Conservation (phyloP, 1,139 yeast genomes). For the Magnusiomyces suaveolens region DNA sequence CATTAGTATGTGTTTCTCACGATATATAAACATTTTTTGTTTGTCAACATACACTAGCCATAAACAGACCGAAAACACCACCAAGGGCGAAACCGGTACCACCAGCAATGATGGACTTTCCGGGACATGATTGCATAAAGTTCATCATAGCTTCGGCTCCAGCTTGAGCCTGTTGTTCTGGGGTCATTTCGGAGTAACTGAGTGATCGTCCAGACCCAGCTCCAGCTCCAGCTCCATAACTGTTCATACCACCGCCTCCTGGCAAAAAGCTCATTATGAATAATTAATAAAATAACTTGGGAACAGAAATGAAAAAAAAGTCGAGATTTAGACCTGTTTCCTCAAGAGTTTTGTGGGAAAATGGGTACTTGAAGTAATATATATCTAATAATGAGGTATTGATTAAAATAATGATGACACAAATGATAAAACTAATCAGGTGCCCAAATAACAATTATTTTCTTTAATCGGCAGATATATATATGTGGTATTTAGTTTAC, state of each 20-base stretch:
- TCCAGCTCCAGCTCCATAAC: constrained; percentile 9
- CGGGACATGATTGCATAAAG: constrained; percentile 90
- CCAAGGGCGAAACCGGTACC: constrained; percentile 92
- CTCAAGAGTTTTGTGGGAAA: no score
- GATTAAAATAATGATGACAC: no score
- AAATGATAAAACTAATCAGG: no score
- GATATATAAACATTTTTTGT: background rate
- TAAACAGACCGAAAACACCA: constrained; percentile 90
- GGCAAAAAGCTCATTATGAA: constrained; percentile 14
- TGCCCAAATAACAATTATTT: no score
- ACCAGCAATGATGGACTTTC: constrained; percentile 84
- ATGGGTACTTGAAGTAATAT: no score
- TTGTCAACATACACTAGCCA: constrained; percentile 68
- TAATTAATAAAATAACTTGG: background rate
- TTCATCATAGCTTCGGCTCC: constrained; percentile 81
- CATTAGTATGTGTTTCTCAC: background rate
- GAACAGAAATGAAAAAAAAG: background rate
- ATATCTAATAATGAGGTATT: no score
- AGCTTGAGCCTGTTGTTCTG: constrained; percentile 85
- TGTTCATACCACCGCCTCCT: constrained; percentile 11
- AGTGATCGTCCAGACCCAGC: constrained; percentile 18
- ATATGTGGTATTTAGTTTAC: background rate
- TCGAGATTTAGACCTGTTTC: background rate
- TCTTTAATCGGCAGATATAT: no score
- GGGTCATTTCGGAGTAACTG: constrained; percentile 62